Conservation (phyloP, 306 rosid species). For the Trifolium repens region DNA sequence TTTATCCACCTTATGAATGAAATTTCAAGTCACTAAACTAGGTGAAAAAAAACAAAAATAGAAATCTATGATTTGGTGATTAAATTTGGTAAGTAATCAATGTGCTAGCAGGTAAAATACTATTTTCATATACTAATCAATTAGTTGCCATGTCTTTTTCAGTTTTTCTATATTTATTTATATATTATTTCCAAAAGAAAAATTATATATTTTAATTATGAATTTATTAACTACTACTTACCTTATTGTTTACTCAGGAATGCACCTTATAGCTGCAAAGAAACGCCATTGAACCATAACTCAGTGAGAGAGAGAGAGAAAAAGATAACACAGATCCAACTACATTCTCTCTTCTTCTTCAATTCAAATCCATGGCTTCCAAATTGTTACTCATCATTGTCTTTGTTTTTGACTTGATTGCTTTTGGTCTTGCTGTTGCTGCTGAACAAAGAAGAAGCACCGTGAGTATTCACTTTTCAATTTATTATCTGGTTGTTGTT, state of each 20-base stretch:
- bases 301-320: neutral
- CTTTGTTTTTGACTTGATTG: constrained; percentile 70
- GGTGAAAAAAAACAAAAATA: neutral
- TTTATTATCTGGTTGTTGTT: neutral
- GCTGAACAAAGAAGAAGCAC: constrained; percentile 98
- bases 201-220: neutral
- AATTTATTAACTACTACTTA: constrained; percentile 4
- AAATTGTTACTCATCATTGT: constrained; percentile 72
- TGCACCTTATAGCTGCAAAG: constrained; percentile 34
- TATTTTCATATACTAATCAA: constrained; percentile 30
- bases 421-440: constrained; percentile 90
- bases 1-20: no score
- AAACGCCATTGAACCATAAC: constrained; percentile 16
- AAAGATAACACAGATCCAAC: constrained; percentile 49
- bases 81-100: constrained; percentile 44
- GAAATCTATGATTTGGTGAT: constrained; percentile 41
- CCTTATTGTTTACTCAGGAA: constrained; percentile 27
- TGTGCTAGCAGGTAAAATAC: constrained; percentile 23
- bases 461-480: constrained; percentile 53
- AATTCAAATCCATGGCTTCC: constrained; percentile 75
- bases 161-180: neutral
- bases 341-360: constrained; percentile 47
- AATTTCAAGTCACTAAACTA: no score
- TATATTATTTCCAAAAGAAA: neutral
- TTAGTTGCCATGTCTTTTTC: constrained; percentile 54